A percentile compares a stretch with the other conserved stretches of the same genome.
These are phyloP conservation scores for Lentinula novae-zelandiae DNA, from an alignment of 1,284 basidiomycete genomes.

Conservation along the genomic window DNA sequence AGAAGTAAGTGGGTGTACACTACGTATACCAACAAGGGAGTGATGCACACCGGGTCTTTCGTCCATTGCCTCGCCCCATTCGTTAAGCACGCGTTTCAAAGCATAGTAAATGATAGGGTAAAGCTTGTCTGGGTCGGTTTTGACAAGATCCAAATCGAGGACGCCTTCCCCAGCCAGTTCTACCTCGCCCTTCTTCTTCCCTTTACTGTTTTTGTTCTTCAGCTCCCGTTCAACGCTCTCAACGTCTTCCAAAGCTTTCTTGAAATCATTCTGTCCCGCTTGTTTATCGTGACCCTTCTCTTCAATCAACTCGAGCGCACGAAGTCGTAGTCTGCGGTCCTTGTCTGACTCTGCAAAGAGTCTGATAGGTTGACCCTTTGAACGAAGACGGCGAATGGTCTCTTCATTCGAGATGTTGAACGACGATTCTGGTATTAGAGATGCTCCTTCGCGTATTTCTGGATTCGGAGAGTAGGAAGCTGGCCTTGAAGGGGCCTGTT, in stretches of 20 bases:
- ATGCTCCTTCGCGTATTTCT: constrained; percentile 31
- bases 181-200: constrained; percentile 60
- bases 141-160: constrained; percentile 79
- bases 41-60: constrained; percentile 72
- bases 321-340: constrained; percentile 84
- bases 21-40: neutral
- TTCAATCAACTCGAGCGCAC: constrained; percentile 93
- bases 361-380: constrained; percentile 91
- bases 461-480: constrained; percentile 40
- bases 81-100: constrained; percentile 87
- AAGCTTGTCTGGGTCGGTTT: constrained; percentile 91
- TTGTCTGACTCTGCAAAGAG: constrained; percentile 96
- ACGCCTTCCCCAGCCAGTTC: constrained; percentile 49
- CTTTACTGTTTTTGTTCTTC: constrained; percentile 55
- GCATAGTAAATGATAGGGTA: constrained; percentile 98
- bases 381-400: constrained; percentile 81
- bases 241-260: constrained; percentile 88
- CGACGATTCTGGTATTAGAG: constrained; percentile 48
- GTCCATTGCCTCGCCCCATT: constrained; percentile 95
- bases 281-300: constrained; percentile 76
- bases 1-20: constrained; percentile 9
- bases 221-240: constrained; percentile 79
- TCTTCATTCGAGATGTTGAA: constrained; percentile 96
- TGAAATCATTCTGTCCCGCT: constrained; percentile 91
- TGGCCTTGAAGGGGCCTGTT: constrained; percentile 42